These are phyloP conservation scores for Ustilago sp. DNA, from an alignment of 1,284 basidiomycete species.

Conservation along the genomic window DNA sequence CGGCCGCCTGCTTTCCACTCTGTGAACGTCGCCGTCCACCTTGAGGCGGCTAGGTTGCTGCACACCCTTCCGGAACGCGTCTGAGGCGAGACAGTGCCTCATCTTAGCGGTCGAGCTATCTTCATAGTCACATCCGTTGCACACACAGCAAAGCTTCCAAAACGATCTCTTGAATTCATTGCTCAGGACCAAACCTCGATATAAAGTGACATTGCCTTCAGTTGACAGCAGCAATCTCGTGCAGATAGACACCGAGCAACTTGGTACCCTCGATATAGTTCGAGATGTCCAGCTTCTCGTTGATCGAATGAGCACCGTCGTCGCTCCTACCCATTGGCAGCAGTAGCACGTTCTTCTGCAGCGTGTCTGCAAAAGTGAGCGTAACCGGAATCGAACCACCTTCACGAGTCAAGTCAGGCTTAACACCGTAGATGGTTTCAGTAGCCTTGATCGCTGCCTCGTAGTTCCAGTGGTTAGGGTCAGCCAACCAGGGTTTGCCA, in stretches of 20 bases:
- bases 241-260: slow-evolving; percentile 83
- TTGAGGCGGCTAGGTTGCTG: no score
- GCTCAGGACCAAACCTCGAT: not conserved
- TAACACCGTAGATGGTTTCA: slow-evolving; percentile 81
- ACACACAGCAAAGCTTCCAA: not conserved
- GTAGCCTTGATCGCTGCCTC: slow-evolving; percentile 89
- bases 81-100: no score
- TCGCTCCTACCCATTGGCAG: slow-evolving; percentile 82
- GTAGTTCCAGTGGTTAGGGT: slow-evolving; percentile 87
- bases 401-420: slow-evolving; percentile 90
- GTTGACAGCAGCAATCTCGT: slow-evolving; percentile 76
- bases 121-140: not conserved
- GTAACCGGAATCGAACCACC: slow-evolving; percentile 97
- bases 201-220: not conserved
- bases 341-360: slow-evolving; percentile 76
- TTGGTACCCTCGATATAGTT: slow-evolving; percentile 87
- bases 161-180: not conserved
- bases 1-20: not conserved
- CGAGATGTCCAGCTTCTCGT: slow-evolving; percentile 92
- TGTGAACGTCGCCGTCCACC: no score
- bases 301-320: slow-evolving; percentile 92
- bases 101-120: no score
- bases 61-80: no score
- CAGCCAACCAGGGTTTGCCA: slow-evolving; percentile 68
- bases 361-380: slow-evolving; percentile 86